Evolutionary conservation across 108 stramenopile species (phyloP), one percentile per base, ranked within the genome.

Genomic region (Bacterosira constricta): DNA sequence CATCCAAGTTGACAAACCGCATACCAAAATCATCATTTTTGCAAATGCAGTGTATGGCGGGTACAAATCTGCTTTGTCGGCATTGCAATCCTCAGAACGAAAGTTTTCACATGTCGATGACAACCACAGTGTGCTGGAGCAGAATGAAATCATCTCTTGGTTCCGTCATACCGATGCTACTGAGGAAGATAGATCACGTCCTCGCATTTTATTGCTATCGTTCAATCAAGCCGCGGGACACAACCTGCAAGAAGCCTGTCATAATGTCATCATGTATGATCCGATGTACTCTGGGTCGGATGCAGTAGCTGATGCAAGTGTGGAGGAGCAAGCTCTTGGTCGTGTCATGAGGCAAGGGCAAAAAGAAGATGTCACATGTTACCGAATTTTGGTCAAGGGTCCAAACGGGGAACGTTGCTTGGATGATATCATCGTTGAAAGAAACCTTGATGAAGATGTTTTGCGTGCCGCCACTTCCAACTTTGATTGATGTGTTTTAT

Each of bases 311-410:
- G 75, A 76, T 42, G 61, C 69, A 32, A 71, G 69, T 30, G 70
- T 63, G 5, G 75, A 76, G 60, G 50, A 71, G 36, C 75, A 76
- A 35, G 75, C 75, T 21, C 42, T 76, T 29, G 75, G 75, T 26
- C 69, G 75, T 70, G 75, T 76, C 6, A 63, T 71, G 69, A 53
- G 75, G 31, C 69, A 70, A 27, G 75, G 75, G 4, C 75, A 76
- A 63, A 71, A 20, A 21, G 26, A 63, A 6, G 32, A 76, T 60
- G 75, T 76, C 20, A 71, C 25, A 11, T 52, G 64, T 32, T 64
- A 71, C 62, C 64, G 70, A 10, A 76, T 76, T 20, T 31, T 69
- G 20, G 60, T 69, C 10, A 46, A 30, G 44, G 68, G 68, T 3
- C 68, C 68, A 17, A 23, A 69, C 21, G 68, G 68, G 47, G 68